phyloP scores from a whole-genome alignment of 2,329 filamentous ascomycete genomes.

The Grosmannia penicillata region DNA sequence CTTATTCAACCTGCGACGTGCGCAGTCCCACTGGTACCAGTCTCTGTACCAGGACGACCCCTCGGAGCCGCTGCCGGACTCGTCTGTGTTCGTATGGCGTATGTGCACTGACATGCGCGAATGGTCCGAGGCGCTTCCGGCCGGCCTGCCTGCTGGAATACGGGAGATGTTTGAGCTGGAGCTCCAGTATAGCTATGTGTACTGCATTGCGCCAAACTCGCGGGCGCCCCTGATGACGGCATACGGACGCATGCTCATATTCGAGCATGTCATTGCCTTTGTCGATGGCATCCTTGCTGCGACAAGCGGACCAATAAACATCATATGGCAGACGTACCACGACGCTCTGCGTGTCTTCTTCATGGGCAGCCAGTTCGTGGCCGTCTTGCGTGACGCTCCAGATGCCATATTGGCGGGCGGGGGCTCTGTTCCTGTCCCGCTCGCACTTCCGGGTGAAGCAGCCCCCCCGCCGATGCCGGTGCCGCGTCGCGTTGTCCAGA shows the following conservation, averaged over 20 bases:
- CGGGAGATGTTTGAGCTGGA: slow-evolving; percentile 75
- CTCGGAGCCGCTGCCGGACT: slow-evolving; percentile 46
- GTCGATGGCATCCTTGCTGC: slow-evolving; percentile 59
- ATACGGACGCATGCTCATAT: slow-evolving; percentile 67
- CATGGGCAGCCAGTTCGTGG: slow-evolving; percentile 48
- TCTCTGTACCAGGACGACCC: slow-evolving; percentile 69
- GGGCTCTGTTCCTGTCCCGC: slow-evolving; percentile 26
- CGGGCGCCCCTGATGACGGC: slow-evolving; percentile 58
- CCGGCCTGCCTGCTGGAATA: slow-evolving; percentile 47
- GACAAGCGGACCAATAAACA: slow-evolving; percentile 40
- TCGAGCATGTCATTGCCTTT: slow-evolving; percentile 76
- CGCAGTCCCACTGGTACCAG: slow-evolving; percentile 84
- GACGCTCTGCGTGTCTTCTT: slow-evolving; percentile 78
- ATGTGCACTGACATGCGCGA: slow-evolving; percentile 61
- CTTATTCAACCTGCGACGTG: slow-evolving; percentile 68
- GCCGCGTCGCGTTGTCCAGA: slow-evolving; percentile 6
- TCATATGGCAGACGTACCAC: slow-evolving; percentile 68
- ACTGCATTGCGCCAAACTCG: slow-evolving; percentile 70
- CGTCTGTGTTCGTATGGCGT: slow-evolving; percentile 59
- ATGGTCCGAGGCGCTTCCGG: slow-evolving; percentile 69
- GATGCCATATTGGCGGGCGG: slow-evolving; percentile 38
- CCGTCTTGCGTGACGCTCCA: slow-evolving; percentile 38
- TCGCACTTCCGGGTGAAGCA: slow-evolving; percentile 28
- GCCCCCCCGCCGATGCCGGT: slow-evolving; percentile 38
- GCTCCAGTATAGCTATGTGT: slow-evolving; percentile 77